Conservation (phyloP, 1,284 basidiomycete genomes). For the Trichosporon sp. region DNA sequence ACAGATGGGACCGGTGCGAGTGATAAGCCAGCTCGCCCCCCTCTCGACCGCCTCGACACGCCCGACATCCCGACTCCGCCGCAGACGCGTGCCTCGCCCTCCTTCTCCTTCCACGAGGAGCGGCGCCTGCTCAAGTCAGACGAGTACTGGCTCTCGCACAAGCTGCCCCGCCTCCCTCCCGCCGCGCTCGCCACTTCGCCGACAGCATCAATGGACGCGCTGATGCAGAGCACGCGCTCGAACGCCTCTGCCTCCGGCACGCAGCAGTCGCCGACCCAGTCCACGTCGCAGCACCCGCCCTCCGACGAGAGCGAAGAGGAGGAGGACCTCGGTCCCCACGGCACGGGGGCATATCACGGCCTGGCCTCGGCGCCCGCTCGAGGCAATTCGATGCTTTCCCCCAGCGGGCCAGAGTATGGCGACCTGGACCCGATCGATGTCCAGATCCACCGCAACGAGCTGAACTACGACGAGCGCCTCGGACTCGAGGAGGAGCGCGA, state of each 20-base stretch:
- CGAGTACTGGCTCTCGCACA: conserved; percentile 55
- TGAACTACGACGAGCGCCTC: conserved; percentile 48
- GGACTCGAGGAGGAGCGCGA: conserved; percentile 49
- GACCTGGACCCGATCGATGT: conserved; percentile 39
- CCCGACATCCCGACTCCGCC: conserved; percentile 26
- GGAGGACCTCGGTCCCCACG: conserved; percentile 19
- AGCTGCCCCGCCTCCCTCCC: conserved; percentile 50
- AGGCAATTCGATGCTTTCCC: background rate
- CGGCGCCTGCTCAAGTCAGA: conserved; percentile 51
- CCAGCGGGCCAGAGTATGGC: conserved; percentile 31
- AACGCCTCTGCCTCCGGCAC: background rate
- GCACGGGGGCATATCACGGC: background rate
- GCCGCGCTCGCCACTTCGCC: conserved; percentile 34
- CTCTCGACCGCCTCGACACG: background rate
- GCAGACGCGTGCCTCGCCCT: conserved; percentile 44
- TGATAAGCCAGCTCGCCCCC: background rate
- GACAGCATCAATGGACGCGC: conserved; percentile 14
- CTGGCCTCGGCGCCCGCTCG: background rate
- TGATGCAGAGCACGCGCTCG: conserved; percentile 4
- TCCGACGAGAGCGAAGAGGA: conserved; percentile 21
- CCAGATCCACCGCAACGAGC: conserved; percentile 37
- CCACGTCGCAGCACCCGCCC: background rate
- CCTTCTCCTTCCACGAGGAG: conserved; percentile 56
- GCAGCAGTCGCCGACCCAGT: background rate
- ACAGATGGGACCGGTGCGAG: background rate